A percentile compares a stretch with the other conserved stretches of the same genome.
Evolutionary conservation across 345 rosid species (phyloP).

Genomic region (Camelina neglecta): DNA sequence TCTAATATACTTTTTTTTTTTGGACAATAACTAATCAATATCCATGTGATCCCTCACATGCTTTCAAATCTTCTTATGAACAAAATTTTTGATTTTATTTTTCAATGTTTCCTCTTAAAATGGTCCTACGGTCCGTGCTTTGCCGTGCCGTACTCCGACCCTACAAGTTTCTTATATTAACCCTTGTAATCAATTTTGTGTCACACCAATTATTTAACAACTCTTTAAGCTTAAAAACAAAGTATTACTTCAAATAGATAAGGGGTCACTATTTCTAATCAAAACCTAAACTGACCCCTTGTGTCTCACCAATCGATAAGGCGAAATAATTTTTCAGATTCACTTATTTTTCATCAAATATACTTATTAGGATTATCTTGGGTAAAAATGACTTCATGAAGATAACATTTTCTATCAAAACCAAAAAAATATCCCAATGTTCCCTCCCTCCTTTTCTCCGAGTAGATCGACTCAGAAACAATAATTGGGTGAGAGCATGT

Average conservation of each 20-base stretch:
- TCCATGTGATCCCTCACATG: conserved; percentile 49
- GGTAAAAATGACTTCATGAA: not conserved
- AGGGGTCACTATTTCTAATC: not conserved
- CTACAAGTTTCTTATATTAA: conserved; percentile 25
- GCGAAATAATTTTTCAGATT: not conserved
- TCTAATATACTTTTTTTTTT: not conserved
- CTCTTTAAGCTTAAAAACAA: not conserved
- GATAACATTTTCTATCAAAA: conserved; percentile 9
- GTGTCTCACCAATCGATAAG: not conserved
- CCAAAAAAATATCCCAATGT: conserved; percentile 32
- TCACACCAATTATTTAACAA: conserved; percentile 1
- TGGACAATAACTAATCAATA: conserved; percentile 33
- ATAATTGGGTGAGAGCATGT: conserved; percentile 42
- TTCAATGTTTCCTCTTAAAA: conserved; percentile 11
- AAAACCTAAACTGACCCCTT: not conserved
- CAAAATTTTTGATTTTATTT: not conserved
- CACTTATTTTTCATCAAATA: not conserved
- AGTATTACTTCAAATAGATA: not conserved
- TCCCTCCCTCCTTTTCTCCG: conserved; percentile 38
- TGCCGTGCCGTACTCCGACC: conserved; percentile 35
- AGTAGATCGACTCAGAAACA: conserved; percentile 7
- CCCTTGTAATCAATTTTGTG: conserved; percentile 14
- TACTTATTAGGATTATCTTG: not conserved
- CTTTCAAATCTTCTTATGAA: conserved; percentile 22
- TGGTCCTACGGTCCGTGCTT: conserved; percentile 39